phyloP scores from a whole-genome alignment of 352 stramenopile species.

The Elongisporangium anandrum region DNA sequence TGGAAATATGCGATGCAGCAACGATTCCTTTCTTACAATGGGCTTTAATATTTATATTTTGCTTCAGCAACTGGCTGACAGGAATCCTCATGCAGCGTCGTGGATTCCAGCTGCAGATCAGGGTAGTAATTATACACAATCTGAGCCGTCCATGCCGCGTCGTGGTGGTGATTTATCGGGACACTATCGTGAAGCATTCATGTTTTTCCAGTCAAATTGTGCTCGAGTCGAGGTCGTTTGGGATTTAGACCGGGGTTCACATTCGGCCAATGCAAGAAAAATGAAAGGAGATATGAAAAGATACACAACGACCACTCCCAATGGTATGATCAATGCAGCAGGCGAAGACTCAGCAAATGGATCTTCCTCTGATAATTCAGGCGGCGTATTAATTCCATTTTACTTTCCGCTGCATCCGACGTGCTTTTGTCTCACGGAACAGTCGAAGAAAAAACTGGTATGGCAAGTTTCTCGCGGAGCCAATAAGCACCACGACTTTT shows the following conservation, averaged over 20 bases:
- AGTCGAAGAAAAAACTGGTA: constrained; percentile 70
- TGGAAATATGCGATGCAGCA: constrained; percentile 51
- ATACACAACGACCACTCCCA: background rate
- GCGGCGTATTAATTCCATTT: constrained; percentile 37
- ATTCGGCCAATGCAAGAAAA: background rate
- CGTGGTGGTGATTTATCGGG: constrained; percentile 1
- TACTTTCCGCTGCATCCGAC: constrained; percentile 77
- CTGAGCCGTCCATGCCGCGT: background rate
- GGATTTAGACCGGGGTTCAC: constrained; percentile 15
- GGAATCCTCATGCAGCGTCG: constrained; percentile 25
- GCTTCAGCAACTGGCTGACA: constrained; percentile 58
- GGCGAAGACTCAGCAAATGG: background rate
- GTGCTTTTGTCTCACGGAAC: constrained; percentile 66
- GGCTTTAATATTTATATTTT: constrained; percentile 80
- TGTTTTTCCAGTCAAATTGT: constrained; percentile 65
- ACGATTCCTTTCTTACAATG: constrained; percentile 66
- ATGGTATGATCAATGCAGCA: background rate
- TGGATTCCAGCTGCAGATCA: constrained; percentile 31
- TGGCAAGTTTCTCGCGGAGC: constrained; percentile 49
- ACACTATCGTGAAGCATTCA: constrained; percentile 44
- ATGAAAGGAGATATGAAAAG: background rate
- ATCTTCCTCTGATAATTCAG: background rate
- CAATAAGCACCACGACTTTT: constrained; percentile 72
- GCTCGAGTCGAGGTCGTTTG: constrained; percentile 67
- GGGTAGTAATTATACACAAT: constrained; percentile 1